Evolutionary conservation across 2,329 filamentous ascomycete species (phyloP).

Genomic region (Paracorniculantispora psalliotae): DNA sequence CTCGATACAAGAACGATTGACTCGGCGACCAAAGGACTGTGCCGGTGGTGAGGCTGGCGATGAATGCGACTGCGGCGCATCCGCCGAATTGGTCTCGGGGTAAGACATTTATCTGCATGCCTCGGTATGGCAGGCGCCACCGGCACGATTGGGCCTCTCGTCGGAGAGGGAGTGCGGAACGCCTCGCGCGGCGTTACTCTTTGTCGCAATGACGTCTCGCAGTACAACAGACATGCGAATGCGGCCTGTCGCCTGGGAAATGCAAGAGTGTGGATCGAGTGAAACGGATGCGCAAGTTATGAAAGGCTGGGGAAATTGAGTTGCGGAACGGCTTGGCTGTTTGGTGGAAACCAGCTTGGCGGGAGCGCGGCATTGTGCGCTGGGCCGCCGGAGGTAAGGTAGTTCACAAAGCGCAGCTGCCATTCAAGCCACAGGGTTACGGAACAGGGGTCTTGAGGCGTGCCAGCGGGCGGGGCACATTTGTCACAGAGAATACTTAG

Average conservation of each 20-base stretch:
- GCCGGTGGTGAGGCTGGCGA: conserved; percentile 7
- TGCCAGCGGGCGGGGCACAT: no score
- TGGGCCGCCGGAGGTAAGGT: no score
- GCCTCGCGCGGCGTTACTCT: neutral
- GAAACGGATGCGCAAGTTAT: neutral
- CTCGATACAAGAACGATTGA: conserved; percentile 24
- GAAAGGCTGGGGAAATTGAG: neutral
- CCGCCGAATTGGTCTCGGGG: neutral
- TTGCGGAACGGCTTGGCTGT: neutral
- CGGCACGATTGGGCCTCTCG: neutral
- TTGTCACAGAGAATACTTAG: no score
- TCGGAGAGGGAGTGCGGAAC: neutral
- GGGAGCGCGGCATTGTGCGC: neutral
- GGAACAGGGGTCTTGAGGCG: neutral
- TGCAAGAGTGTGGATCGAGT: neutral
- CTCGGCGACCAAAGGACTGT: neutral
- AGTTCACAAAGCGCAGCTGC: neutral
- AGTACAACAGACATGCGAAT: neutral
- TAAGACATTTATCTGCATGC: neutral
- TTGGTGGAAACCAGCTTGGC: neutral
- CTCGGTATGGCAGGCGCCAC: neutral
- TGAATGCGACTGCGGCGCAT: neutral
- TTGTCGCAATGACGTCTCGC: neutral
- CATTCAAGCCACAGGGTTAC: neutral
- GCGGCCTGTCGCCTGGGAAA: no score